Conservation (phyloP, 2,329 filamentous ascomycete genomes). For the Acrodontium crateriforme region DNA sequence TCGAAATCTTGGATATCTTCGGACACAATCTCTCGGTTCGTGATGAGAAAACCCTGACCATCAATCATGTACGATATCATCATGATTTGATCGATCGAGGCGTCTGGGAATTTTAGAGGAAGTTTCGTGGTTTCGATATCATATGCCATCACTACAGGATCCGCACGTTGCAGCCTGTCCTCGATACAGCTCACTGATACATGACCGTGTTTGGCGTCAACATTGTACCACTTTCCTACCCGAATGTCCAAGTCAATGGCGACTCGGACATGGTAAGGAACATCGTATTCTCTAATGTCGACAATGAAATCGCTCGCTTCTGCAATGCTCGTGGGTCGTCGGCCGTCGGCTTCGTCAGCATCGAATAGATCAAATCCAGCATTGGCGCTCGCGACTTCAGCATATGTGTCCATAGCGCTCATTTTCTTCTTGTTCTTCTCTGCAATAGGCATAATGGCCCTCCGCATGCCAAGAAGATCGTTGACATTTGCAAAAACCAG, state of each 20-base stretch:
- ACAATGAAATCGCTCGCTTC: slow-evolving; percentile 96
- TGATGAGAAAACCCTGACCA: slow-evolving; percentile 93
- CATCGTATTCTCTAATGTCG: slow-evolving; percentile 98
- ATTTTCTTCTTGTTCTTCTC: slow-evolving; percentile 95
- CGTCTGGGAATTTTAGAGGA: slow-evolving; percentile 91
- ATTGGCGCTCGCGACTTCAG: slow-evolving; percentile 79
- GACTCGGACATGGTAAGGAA: slow-evolving; percentile 97
- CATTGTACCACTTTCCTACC: slow-evolving; percentile 92
- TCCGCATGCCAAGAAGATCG: slow-evolving; percentile 73
- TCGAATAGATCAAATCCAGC: slow-evolving; percentile 93
- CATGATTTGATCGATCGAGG: slow-evolving; percentile 92
- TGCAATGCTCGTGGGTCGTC: slow-evolving; percentile 57
- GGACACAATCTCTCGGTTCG: slow-evolving; percentile 92
- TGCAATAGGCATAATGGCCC: slow-evolving; percentile 74
- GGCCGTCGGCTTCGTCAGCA: slow-evolving; percentile 61
- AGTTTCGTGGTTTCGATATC: slow-evolving; percentile 97
- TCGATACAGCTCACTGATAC: slow-evolving; percentile 75
- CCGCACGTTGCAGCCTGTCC: slow-evolving; percentile 76
- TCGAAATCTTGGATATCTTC: slow-evolving; percentile 97
- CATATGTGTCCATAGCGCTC: slow-evolving; percentile 96
- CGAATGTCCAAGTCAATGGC: slow-evolving; percentile 92
- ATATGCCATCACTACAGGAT: slow-evolving; percentile 96
- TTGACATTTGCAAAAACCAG: slow-evolving; percentile 76
- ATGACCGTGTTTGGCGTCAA: slow-evolving; percentile 83
- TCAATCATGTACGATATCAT: slow-evolving; percentile 99